Conservation (phyloP, 108 stramenopile genomes). For the Nitzschia sp. region DNA sequence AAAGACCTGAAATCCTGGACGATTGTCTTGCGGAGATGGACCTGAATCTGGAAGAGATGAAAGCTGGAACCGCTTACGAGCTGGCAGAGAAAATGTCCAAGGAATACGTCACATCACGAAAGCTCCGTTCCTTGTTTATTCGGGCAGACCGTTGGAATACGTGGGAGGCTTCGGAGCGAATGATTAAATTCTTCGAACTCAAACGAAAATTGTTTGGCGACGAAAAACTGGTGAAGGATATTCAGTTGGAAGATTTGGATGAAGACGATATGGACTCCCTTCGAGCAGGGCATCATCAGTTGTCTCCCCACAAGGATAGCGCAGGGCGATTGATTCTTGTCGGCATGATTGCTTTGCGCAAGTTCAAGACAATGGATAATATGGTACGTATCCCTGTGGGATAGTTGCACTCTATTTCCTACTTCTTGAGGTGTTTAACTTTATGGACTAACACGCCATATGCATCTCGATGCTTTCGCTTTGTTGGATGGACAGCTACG, state of each 20-base stretch:
- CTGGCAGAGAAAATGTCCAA: background rate
- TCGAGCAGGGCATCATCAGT: background rate
- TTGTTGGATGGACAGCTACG: constrained; percentile 1
- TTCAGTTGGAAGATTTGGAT: constrained; percentile 18
- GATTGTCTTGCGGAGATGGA: constrained; percentile 1
- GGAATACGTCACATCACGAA: constrained; percentile 13
- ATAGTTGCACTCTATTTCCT: no score
- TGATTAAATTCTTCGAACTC: constrained; percentile 24
- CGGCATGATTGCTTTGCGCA: background rate
- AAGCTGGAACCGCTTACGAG: constrained; percentile 4
- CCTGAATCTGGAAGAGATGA: background rate
- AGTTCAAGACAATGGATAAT: background rate
- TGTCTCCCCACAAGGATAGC: constrained; percentile 1
- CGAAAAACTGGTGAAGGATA: constrained; percentile 20
- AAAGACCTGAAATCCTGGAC: background rate
- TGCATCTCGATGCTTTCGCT: no score
- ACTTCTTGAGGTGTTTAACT: no score
- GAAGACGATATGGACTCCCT: background rate
- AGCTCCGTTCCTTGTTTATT: constrained; percentile 34
- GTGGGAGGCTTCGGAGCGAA: constrained; percentile 13
- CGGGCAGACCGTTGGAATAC: constrained; percentile 30
- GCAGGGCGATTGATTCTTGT: background rate
- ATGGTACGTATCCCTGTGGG: background rate
- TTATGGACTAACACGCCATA: no score
- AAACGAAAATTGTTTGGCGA: constrained; percentile 34